These are phyloP conservation scores for Mucor piriformis DNA, from an alignment of 371 early-diverging fungal genomes.

Conservation along the genomic window DNA sequence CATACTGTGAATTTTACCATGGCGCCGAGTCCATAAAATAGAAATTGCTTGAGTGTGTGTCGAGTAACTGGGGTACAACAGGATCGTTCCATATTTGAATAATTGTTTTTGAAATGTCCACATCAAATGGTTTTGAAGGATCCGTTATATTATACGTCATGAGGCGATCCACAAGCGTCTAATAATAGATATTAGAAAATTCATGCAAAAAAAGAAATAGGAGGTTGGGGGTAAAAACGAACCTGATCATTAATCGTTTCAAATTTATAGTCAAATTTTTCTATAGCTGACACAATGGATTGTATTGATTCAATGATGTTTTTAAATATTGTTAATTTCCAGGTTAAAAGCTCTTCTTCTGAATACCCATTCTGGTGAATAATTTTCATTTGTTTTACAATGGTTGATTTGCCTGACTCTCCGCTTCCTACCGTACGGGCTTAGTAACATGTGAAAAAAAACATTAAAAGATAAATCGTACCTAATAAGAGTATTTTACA, in stretches of 20 bases:
- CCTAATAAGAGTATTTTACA: slow-evolving; percentile 75
- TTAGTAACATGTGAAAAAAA: too few species aligned
- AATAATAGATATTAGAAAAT: not conserved
- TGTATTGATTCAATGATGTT: slow-evolving; percentile 81
- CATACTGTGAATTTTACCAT: too few species aligned
- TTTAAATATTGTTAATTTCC: slow-evolving; percentile 72
- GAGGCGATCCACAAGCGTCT: not conserved
- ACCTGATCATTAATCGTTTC: slow-evolving; percentile 8
- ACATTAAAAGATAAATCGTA: slow-evolving; percentile 20
- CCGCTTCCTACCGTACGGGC: slow-evolving; percentile 71
- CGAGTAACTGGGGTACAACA: slow-evolving; percentile 56
- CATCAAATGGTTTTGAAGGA: slow-evolving; percentile 17
- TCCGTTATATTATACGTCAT: not conserved
- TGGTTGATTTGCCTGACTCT: slow-evolving; percentile 91
- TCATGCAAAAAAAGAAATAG: not conserved
- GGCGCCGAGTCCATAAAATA: slow-evolving; percentile 85
- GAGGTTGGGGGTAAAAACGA: not conserved
- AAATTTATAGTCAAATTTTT: slow-evolving; percentile 22
- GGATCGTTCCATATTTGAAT: slow-evolving; percentile 71
- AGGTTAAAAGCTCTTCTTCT: slow-evolving; percentile 74
- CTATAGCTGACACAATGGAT: slow-evolving; percentile 63
- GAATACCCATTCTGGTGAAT: slow-evolving; percentile 89
- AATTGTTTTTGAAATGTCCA: slow-evolving; percentile 64
- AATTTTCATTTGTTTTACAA: slow-evolving; percentile 93
- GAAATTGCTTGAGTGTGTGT: slow-evolving; percentile 65